phyloP scores from a whole-genome alignment of 257 asterid species.

The Datura wrightii region DNA sequence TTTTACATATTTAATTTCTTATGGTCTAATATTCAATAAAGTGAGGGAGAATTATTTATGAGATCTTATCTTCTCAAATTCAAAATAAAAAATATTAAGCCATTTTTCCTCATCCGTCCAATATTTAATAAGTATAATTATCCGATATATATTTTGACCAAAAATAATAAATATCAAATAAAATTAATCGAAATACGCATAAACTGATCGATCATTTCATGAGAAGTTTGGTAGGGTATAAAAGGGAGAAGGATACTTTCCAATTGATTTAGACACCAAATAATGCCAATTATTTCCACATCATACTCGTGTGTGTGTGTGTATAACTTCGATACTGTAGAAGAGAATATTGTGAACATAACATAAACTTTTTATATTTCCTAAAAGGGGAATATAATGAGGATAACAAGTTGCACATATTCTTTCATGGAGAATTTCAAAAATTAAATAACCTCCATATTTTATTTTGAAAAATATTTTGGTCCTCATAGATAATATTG shows the following conservation, averaged over 20 bases:
- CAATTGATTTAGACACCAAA: background rate
- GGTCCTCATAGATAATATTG: background rate
- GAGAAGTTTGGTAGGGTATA: too few relatives aligned
- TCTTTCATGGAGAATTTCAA: background rate
- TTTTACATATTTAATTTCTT: too few relatives aligned
- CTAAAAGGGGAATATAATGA: background rate
- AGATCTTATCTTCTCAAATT: background rate
- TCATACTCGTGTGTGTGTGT: background rate
- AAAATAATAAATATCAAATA: background rate
- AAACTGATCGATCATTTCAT: background rate
- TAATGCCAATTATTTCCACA: conserved; percentile 21
- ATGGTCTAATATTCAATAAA: background rate
- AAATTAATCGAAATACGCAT: background rate
- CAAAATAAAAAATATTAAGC: background rate
- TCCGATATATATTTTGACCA: background rate
- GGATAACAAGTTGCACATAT: background rate
- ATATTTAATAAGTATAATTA: background rate
- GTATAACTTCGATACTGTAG: background rate
- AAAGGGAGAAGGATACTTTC: background rate
- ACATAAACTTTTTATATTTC: background rate
- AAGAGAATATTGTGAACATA: conserved; percentile 1
- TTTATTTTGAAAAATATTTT: background rate
- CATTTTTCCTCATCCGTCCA: fast-evolving
- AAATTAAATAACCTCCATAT: background rate
- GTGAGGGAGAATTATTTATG: fast-evolving